Evolutionary conservation across 306 rosid species (phyloP).

Genomic region (Lupinus albus): DNA sequence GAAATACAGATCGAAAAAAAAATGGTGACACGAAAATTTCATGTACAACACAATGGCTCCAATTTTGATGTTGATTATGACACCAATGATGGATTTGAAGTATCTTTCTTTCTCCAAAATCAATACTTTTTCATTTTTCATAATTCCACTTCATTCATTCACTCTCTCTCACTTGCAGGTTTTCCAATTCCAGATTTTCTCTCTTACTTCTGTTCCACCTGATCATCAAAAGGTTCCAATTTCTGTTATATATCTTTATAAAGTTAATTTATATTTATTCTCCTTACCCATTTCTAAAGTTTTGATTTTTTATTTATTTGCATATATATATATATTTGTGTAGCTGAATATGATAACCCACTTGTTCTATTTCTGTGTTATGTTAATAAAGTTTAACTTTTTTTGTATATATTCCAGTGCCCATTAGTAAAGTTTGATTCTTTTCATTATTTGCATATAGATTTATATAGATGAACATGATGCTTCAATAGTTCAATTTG

Average conservation of each 20-base stretch:
- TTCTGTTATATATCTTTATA: not conserved
- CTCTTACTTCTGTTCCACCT: constrained; percentile 67
- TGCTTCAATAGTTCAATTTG: constrained; percentile 36
- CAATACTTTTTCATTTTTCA: not conserved
- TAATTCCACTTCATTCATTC: not conserved
- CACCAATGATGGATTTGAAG: constrained; percentile 75
- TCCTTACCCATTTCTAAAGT: not conserved
- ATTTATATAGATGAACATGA: constrained; percentile 48
- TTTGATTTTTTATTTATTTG: not conserved
- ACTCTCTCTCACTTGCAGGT: constrained; percentile 43
- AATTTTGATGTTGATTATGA: constrained; percentile 61
- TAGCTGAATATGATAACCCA: constrained; percentile 37
- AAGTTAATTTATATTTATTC: too few relatives aligned
- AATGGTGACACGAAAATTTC: constrained; percentile 48
- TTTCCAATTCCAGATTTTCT: constrained; percentile 71
- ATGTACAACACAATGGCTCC: constrained; percentile 59
- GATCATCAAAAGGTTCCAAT: constrained; percentile 60
- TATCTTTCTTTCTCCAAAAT: constrained; percentile 14
- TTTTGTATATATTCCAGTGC: not conserved
- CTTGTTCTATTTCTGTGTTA: too few relatives aligned
- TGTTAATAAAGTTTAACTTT: not conserved
- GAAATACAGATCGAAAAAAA: too few relatives aligned
- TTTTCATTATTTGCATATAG: constrained; percentile 43
- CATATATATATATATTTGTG: constrained; percentile 29
- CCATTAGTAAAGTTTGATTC: too few relatives aligned